A percentile compares a stretch with the other conserved stretches of the same genome.
These are phyloP conservation scores for Hebeloma cylindrosporum DNA, from an alignment of 768 basidiomycete genomes.

Conservation along the genomic window DNA sequence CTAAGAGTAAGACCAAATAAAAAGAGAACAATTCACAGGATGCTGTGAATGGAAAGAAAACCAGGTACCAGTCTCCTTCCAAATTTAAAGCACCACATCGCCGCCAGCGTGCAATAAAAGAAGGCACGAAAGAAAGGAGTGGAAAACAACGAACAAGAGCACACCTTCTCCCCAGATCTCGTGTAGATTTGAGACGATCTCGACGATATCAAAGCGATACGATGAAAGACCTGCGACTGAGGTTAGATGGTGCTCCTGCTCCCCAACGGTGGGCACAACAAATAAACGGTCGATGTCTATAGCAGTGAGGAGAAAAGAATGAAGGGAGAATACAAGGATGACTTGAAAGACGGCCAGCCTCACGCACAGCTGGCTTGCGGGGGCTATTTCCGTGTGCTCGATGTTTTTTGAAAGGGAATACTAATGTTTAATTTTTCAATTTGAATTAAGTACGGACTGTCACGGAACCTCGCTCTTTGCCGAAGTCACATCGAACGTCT, in stretches of 20 bases:
- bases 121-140: background rate
- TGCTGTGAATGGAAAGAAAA: too few species aligned
- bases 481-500: too few species aligned
- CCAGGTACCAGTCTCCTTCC: too few species aligned
- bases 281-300: background rate
- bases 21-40: too few species aligned
- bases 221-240: background rate
- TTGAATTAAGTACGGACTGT: too few species aligned
- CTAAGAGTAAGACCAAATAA: too few species aligned
- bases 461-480: too few species aligned
- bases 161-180: background rate
- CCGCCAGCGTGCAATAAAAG: background rate
- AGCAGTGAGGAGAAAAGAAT: background rate
- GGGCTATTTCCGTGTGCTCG: slow-evolving; percentile 13
- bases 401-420: background rate
- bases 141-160: background rate
- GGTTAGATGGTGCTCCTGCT: background rate
- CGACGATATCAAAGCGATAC: background rate
- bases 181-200: background rate
- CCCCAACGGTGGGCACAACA: background rate
- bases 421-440: slow-evolving; percentile 11
- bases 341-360: slow-evolving; percentile 8
- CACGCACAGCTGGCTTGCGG: slow-evolving; percentile 11
- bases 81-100: too few species aligned
- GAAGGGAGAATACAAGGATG: slow-evolving; percentile 3